Evolutionary conservation across 2,329 filamentous ascomycete species (phyloP), one percentile per base, ranked within the genome.

Genomic region (Pseudogymnoascus sp.): DNA sequence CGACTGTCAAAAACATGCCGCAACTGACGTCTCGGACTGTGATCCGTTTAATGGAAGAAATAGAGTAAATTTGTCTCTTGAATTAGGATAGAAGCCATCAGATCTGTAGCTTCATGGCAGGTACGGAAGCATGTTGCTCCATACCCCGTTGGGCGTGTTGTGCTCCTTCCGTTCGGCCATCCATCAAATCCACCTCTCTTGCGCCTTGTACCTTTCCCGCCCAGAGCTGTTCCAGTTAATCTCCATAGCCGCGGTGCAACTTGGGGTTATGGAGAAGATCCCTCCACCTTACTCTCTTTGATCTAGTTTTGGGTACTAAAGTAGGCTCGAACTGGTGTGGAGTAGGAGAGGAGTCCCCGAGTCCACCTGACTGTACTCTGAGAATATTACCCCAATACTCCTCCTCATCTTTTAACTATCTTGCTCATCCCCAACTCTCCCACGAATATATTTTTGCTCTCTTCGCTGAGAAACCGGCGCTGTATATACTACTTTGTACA

Each of bases 231-330:
- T 57, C 28, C 51, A 57, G 11, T 57, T 34, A 57, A 34, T 57
- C 51, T 21, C 51, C 51, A 57, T 57, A 57, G 51, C 51, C 51
- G 51, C 51, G 51, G 51, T 57, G 51, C 51, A 57, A 57, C 51
- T 57, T 57, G 51, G 51, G 51, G 51, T 57, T 57, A 57, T 57
- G 51, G 51, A 57, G 51, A 57, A 57, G 51, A 57, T 57, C 51
- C 51, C 51, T 57, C 51, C 51, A 57, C 51, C 51, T 57, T 34
- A 57, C 51, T 57, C 28, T 36, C 28, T 57, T 57, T 57, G 51
- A 11, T 57, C 51, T 57, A 57, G 51, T 36, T 57, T 57, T 19
- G 11, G 28, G n/a, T 36, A 31, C 51, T 57, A 57, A 57, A 57
- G 51, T 57, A 34, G 28, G 28, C 51, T 57, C 51, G 28, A 19